Conservation (phyloP, 2,329 filamentous ascomycete species). For the Coleophoma eucalyptorum region DNA sequence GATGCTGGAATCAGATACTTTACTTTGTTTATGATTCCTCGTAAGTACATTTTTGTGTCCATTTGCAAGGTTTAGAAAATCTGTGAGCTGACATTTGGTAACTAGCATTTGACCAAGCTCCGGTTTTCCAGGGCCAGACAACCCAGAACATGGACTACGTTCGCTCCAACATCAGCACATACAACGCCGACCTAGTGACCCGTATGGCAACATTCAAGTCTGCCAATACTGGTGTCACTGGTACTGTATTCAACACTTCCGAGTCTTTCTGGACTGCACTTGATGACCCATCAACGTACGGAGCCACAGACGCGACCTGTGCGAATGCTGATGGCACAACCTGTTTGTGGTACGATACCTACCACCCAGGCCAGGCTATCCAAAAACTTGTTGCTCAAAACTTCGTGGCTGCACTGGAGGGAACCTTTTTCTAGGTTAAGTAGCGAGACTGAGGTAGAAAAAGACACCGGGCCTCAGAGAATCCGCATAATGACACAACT, state of each 20-base stretch:
- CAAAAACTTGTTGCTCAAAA: constrained; percentile 7
- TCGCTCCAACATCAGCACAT: neutral
- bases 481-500: no score
- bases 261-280: constrained; percentile 1
- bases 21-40: neutral
- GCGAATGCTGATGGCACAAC: constrained; percentile 12
- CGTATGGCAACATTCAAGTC: neutral
- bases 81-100: neutral
- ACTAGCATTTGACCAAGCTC: constrained; percentile 1
- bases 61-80: neutral
- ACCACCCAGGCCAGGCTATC: constrained; percentile 12
- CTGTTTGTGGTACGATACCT: constrained; percentile 17
- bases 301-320: constrained; percentile 12
- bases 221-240: neutral
- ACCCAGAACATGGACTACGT: neutral
- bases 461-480: neutral
- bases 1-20: constrained; percentile 1
- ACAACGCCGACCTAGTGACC: neutral
- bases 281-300: constrained; percentile 8
- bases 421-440: neutral
- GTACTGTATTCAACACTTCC: constrained; percentile 1
- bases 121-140: neutral
- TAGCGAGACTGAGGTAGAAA: neutral
- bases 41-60: neutral
- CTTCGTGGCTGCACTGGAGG: neutral